phyloP scores from a whole-genome alignment of 306 rosid species.

The Luffa aegyptiaca region DNA sequence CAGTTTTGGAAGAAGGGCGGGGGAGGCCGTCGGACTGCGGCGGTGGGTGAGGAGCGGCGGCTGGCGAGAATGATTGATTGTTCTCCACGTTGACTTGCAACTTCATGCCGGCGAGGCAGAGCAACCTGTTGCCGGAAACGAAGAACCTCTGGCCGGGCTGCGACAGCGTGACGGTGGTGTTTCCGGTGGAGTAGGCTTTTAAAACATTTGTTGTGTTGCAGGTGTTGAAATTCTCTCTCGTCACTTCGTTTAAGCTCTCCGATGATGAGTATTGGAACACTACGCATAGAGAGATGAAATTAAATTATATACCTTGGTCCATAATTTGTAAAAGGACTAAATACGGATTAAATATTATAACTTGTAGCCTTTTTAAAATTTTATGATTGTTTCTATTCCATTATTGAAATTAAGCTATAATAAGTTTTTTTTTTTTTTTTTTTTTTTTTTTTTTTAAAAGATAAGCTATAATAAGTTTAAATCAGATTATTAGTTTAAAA shows the following conservation, averaged over 20 bases:
- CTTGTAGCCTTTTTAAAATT: too few species aligned
- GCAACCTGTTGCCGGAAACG: conserved; percentile 52
- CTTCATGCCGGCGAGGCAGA: conserved; percentile 90
- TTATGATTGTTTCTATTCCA: too few species aligned
- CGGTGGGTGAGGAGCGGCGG: conserved; percentile 26
- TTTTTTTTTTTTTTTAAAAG: too few species aligned
- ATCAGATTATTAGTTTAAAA: too few species aligned
- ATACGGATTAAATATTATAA: too few species aligned
- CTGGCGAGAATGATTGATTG: conserved; percentile 27
- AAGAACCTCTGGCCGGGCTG: conserved; percentile 54
- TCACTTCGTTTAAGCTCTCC: conserved; percentile 45
- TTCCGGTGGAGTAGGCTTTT: conserved; percentile 38
- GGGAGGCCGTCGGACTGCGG: conserved; percentile 14
- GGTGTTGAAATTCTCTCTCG: conserved; percentile 30
- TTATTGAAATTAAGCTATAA: too few species aligned
- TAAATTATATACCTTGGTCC: not conserved
- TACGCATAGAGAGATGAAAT: conserved; percentile 5
- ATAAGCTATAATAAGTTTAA: too few species aligned
- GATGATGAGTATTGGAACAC: conserved; percentile 78
- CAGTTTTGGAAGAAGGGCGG: conserved; percentile 38
- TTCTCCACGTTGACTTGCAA: conserved; percentile 37
- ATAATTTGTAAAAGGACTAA: not conserved
- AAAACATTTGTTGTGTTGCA: conserved; percentile 64
- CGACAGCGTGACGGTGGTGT: conserved; percentile 57
- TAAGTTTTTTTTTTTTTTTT: too few species aligned